These are phyloP conservation scores for Balakata baccata DNA, from an alignment of 345 rosid species.

Conservation along the genomic window DNA sequence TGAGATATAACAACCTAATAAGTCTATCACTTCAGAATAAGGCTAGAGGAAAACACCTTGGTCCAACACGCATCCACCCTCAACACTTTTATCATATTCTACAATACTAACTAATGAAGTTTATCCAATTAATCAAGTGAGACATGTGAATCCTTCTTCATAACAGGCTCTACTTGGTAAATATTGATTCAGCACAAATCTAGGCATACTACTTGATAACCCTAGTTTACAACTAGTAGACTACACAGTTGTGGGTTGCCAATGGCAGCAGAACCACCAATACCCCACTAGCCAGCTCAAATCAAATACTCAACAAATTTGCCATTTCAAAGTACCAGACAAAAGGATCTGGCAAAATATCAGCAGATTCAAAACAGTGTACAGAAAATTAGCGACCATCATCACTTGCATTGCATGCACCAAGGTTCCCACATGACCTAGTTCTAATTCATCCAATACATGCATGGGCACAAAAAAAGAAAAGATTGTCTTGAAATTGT, in stretches of 20 bases:
- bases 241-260: neutral
- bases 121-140: constrained; percentile 8
- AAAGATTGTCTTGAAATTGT: neutral
- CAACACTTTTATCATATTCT: neutral
- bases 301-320: neutral
- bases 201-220: neutral
- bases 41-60: neutral
- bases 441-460: neutral
- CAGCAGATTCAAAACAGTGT: neutral
- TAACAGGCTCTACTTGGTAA: neutral
- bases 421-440: neutral
- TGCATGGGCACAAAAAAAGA: neutral
- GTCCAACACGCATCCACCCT: neutral
- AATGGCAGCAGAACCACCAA: neutral
- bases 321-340: neutral
- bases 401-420: constrained; percentile 5
- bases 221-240: neutral
- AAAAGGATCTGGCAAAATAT: neutral
- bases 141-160: neutral
- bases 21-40: neutral
- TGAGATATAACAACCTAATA: neutral
- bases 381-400: neutral
- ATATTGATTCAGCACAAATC: neutral
- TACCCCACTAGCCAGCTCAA: neutral
- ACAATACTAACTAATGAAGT: neutral